A percentile compares a stretch with the other conserved stretches of the same genome.
phyloP scores from a whole-genome alignment of 2,329 filamentous ascomycete genomes.

The Knufia fluminis region DNA sequence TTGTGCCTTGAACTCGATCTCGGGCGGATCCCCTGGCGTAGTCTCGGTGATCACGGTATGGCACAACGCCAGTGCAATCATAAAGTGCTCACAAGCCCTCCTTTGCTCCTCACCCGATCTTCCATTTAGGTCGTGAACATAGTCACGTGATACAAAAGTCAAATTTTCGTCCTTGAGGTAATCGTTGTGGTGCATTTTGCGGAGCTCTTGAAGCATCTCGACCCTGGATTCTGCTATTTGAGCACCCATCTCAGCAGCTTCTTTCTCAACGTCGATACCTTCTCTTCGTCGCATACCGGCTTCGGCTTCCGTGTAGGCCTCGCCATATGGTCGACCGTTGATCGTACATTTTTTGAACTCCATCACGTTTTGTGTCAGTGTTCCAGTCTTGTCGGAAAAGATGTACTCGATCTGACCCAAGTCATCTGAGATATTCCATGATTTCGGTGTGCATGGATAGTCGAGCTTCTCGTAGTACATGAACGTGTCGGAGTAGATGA shows the following conservation, averaged over 20 bases:
- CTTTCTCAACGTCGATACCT: conserved; percentile 76
- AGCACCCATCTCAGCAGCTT: conserved; percentile 59
- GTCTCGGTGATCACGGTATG: conserved; percentile 92
- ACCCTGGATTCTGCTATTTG: conserved; percentile 73
- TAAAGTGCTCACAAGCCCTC: conserved; percentile 74
- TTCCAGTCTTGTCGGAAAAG: conserved; percentile 91
- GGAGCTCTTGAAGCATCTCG: conserved; percentile 62
- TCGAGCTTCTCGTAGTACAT: conserved; percentile 98
- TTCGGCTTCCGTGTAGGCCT: conserved; percentile 95
- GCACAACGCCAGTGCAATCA: conserved; percentile 90
- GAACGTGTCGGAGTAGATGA: conserved; percentile 89
- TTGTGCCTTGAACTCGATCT: conserved; percentile 91
- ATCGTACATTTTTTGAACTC: conserved; percentile 98
- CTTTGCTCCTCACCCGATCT: conserved; percentile 68
- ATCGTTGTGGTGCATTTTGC: conserved; percentile 75
- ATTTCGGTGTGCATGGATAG: conserved; percentile 91
- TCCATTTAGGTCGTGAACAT: conserved; percentile 71
- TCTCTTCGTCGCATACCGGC: conserved; percentile 90
- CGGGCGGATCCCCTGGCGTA: conserved; percentile 78
- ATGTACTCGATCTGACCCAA: conserved; percentile 98
- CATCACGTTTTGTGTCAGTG: conserved; percentile 87
- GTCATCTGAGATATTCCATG: conserved; percentile 98
- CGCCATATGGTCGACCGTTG: conserved; percentile 91
- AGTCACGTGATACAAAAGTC: conserved; percentile 87
- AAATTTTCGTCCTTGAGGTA: conserved; percentile 83